A percentile compares a stretch with the other conserved stretches of the same genome.
Evolutionary conservation across 2,329 filamentous ascomycete genomes (phyloP).

Genomic region (Ascochyta viciae-villosae): DNA sequence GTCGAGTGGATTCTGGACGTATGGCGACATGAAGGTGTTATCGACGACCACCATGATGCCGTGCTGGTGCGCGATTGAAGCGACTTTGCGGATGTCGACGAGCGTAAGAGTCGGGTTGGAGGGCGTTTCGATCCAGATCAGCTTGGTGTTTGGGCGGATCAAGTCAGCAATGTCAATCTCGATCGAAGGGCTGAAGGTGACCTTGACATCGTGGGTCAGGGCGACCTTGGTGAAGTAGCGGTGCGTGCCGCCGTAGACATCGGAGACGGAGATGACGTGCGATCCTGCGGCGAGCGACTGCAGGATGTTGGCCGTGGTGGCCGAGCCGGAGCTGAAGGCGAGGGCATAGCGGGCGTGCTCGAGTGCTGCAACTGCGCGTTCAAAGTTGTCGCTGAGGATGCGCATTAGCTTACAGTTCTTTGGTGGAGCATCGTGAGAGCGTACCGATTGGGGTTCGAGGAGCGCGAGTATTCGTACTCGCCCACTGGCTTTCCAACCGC

Average conservation of each 20-base stretch:
- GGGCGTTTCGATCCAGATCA: conserved; percentile 97
- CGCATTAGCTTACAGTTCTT: conserved; percentile 17
- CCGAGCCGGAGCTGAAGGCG: conserved; percentile 92
- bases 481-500: conserved; percentile 87
- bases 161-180: conserved; percentile 85
- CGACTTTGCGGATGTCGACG: conserved; percentile 89
- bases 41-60: conserved; percentile 97
- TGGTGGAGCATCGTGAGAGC: conserved; percentile 13
- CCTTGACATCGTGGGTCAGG: conserved; percentile 88
- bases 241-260: conserved; percentile 98
- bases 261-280: conserved; percentile 94
- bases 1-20: conserved; percentile 94
- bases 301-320: conserved; percentile 90
- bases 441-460: conserved; percentile 86
- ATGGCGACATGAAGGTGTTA: conserved; percentile 97
- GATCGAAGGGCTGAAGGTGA: conserved; percentile 93
- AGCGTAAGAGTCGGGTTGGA: conserved; percentile 93
- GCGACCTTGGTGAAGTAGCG: conserved; percentile 99
- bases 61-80: conserved; percentile 80
- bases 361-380: conserved; percentile 86
- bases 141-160: conserved; percentile 86
- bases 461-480: conserved; percentile 90
- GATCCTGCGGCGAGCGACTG: conserved; percentile 90
- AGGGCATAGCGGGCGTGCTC: conserved; percentile 93
- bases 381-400: conserved; percentile 79